Percentiles rank a stretch among this genome's conserved stretches.
Evolutionary conservation across 176 grass and related monocot species (phyloP).

Genomic region (Raddia distichophylla): DNA sequence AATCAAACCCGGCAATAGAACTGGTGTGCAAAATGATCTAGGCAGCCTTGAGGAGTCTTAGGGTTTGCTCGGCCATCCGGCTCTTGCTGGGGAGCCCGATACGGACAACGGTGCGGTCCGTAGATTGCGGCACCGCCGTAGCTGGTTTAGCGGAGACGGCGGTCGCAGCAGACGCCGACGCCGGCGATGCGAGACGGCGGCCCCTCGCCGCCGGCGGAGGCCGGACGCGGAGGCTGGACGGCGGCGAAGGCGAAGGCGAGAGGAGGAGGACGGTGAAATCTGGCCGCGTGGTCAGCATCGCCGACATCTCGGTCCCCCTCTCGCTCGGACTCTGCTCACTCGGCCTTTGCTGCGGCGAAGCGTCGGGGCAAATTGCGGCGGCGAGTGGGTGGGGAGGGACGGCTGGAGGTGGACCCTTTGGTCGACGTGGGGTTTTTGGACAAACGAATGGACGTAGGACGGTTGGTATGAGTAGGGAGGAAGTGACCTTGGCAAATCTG

Average conservation of each 20-base stretch:
- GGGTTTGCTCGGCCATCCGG: conserved; percentile 89
- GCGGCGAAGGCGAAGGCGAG: conserved; percentile 3
- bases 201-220: neutral
- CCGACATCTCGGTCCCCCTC: conserved; percentile 23
- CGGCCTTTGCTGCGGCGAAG: conserved; percentile 29
- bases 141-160: conserved; percentile 33
- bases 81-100: conserved; percentile 93
- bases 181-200: neutral
- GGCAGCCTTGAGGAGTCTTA: conserved; percentile 77
- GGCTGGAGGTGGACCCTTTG: neutral
- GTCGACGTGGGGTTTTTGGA: neutral
- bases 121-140: neutral
- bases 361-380: conserved; percentile 32
- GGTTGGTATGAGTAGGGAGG: neutral
- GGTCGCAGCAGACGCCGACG: conserved; percentile 32
- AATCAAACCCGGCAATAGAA: neutral
- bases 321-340: neutral
- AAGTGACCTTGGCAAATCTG: no score
- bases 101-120: conserved; percentile 65
- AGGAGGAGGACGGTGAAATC: conserved; percentile 13
- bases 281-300: conserved; percentile 31
- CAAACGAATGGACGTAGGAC: conserved; percentile 1
- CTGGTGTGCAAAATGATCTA: neutral
- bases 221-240: neutral
- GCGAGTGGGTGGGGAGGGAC: conserved; percentile 8